Evolutionary conservation across 2,329 filamentous ascomycete species (phyloP), one percentile per base, ranked within the genome.

Genomic region (Colletotrichum orbiculare): DNA sequence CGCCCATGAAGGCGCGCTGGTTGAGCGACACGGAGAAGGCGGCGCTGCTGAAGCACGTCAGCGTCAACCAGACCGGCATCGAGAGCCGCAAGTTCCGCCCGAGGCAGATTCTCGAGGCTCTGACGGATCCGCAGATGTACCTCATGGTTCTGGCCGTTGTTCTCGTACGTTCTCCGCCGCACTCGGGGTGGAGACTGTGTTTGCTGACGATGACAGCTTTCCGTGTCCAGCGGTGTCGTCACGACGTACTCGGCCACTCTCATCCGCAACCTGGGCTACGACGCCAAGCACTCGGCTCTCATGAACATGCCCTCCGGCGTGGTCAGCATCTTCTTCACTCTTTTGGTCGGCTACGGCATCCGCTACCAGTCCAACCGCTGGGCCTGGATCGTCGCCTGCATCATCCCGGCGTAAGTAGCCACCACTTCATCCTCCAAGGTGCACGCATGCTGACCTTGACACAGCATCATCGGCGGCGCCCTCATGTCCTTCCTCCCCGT

Each of bases 61-160:
- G 81, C 41, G 78, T 82, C 60, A 88, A 89, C 73, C 83, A 88
- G 75, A 87, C 85, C 6, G 86, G 86, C 41, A 82, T 88, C 39
- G 78, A 81, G 55, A 86, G 81, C 69, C 82, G 79, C 67, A 81
- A 82, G 66, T 87, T 88, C 72, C 84, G 83, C 25, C 72, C 76
- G 62, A 79, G 77, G 67, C 84, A 88, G 71, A 78, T 88, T 6
- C 54, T 82, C 2, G 86, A 88, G 70, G 80, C 83, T 6, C 71
- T 87, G 1, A 53, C 74, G 17, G 85, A 87, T 68, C 77, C 79
- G n/a, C 84, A 87, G 66, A 73, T 86, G 10, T 87, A 81, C 69
- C 75, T 85, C 0, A 72, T 87, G 70, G 71, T 81, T 38, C 45
- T 86, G 2, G 78, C 82, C 35, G 83, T 83, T 15, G 73, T 85